Evolutionary conservation across 768 basidiomycete species (phyloP), one percentile per base, ranked within the genome.

Genomic region (Naganishia randhawae): DNA sequence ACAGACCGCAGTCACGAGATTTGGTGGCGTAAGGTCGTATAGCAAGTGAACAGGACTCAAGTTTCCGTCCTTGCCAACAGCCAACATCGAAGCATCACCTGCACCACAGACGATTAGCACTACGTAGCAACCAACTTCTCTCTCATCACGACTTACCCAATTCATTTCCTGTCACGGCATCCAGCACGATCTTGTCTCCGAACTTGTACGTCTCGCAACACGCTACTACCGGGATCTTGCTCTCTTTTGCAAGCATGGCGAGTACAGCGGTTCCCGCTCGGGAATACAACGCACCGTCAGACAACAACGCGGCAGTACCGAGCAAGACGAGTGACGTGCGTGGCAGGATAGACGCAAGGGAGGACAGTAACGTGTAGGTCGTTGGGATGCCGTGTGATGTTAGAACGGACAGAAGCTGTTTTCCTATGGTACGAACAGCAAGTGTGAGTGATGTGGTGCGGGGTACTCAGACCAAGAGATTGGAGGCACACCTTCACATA

Each of bases 191-290:
- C 37, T 87, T 86, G 73, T 98, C 95, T 19, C 90, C 90, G 75
- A 94, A 98, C 80, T 99, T 99, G 82, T 98, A 98, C 4, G 96
- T 99, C 81, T 98, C 96, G 74, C 94, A 96, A 71, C 93, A 97
- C 29, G 96, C 92, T 39, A 99, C 86, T 8, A 98, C 93, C 5
- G 96, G 95, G 0, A 97, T 89, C 27, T 87, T 88, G 74, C 89
- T 85, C 53, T 86, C 86, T 79, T 91, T 91, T 1, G 92, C 91
- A 84, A 97, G 87, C 94, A 98, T 95, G 1, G 94, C 91, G 7
- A 98, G 92, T 73, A 93, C 85, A 0, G 95, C 95, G 3, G 94
- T 98, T 31, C 96, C 96, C 0, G 93, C 92, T 61, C 96, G 85
- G 13, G 92, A 90, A 77, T 89, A 95, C 2, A 98, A 90, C 2